Evolutionary conservation across 2,329 filamentous ascomycete species (phyloP).

Genomic region (Daldinia sp.): DNA sequence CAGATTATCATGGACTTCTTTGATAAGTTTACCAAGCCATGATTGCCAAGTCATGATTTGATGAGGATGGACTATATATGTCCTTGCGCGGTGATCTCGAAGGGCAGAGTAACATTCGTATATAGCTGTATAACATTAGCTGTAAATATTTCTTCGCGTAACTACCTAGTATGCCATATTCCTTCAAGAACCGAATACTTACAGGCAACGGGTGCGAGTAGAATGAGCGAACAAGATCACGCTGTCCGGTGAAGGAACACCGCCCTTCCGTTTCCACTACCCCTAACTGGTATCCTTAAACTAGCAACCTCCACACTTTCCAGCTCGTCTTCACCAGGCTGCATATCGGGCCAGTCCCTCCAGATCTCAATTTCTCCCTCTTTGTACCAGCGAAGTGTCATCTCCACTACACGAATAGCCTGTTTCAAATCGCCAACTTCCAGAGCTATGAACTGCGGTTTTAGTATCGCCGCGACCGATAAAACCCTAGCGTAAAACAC

Average conservation of each 20-base stretch:
- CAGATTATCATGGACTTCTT: conserved; percentile 57
- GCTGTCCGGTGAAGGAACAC: conserved; percentile 47
- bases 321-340: conserved; percentile 43
- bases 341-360: conserved; percentile 69
- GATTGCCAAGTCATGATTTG: not conserved
- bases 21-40: conserved; percentile 47
- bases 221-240: not conserved
- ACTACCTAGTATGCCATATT: not conserved
- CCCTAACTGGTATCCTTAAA: conserved; percentile 51
- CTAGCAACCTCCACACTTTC: conserved; percentile 37
- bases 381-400: conserved; percentile 51
- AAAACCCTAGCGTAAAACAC: conserved; percentile 75
- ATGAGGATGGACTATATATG: not conserved
- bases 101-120: not conserved
- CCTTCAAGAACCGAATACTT: not conserved
- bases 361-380: conserved; percentile 68
- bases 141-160: conserved; percentile 7
- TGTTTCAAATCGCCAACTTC: conserved; percentile 78
- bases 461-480: conserved; percentile 57
- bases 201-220: not conserved
- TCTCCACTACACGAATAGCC: conserved; percentile 67
- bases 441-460: conserved; percentile 67
- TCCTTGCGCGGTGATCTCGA: too few species aligned
- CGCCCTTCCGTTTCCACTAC: conserved; percentile 58
- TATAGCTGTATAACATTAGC: conserved; percentile 11